Conservation (phyloP, 768 basidiomycete genomes). For the Ephemerocybe angulata region DNA sequence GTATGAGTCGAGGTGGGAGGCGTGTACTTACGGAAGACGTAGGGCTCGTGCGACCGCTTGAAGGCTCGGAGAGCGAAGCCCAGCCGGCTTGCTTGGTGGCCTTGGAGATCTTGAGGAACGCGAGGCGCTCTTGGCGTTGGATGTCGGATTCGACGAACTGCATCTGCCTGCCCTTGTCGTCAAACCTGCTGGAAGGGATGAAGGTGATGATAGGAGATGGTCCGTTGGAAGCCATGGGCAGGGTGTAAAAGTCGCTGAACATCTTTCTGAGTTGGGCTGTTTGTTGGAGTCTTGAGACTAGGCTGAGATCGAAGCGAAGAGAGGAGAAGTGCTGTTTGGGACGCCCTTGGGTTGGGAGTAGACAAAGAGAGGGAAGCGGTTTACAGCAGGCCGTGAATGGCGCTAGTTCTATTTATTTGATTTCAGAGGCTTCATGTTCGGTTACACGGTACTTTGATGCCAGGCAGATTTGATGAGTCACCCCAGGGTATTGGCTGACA, state of each 20-base stretch:
- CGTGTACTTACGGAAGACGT: constrained; percentile 9
- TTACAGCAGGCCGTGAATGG: background rate
- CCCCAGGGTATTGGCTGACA: background rate
- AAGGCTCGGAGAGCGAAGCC: background rate
- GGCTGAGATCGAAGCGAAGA: constrained; percentile 1
- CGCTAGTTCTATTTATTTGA: background rate
- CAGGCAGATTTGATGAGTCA: background rate
- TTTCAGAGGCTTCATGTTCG: background rate
- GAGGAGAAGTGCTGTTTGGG: background rate
- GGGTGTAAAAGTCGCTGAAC: constrained; percentile 13
- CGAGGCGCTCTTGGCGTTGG: constrained; percentile 49
- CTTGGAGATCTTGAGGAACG: constrained; percentile 47
- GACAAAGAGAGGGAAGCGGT: constrained; percentile 3
- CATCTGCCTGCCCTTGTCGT: constrained; percentile 42
- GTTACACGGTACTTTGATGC: background rate
- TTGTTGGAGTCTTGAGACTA: background rate
- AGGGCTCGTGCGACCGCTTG: constrained; percentile 3
- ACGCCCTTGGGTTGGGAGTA: constrained; percentile 5
- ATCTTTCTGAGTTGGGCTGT: constrained; percentile 2
- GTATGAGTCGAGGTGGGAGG: background rate
- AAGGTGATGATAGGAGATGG: constrained; percentile 22
- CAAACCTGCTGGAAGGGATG: constrained; percentile 30
- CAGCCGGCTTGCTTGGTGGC: constrained; percentile 12
- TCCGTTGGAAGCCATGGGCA: constrained; percentile 21
- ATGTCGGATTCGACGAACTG: constrained; percentile 40